A percentile compares a stretch with the other conserved stretches of the same genome.
phyloP scores from a whole-genome alignment of 768 basidiomycete genomes.

The Calocybe indica region DNA sequence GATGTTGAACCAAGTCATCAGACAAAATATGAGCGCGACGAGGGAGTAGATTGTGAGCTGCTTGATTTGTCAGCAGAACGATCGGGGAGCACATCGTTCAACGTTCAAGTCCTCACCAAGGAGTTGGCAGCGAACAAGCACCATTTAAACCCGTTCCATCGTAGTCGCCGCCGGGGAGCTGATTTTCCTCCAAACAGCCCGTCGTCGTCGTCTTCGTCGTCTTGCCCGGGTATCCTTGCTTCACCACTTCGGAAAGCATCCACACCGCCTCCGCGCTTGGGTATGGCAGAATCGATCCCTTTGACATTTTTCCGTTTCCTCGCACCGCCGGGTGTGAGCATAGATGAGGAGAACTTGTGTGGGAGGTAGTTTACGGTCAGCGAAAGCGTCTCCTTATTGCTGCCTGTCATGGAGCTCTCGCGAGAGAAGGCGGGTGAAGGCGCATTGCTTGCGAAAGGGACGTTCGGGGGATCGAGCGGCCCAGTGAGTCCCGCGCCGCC shows the following conservation, averaged over 20 bases:
- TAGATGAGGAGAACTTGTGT: conserved; percentile 48
- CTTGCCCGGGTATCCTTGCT: conserved; percentile 32
- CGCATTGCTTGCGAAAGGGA: conserved; percentile 27
- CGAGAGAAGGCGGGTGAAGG: conserved; percentile 2
- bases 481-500: not conserved
- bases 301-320: conserved; percentile 18
- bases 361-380: conserved; percentile 55
- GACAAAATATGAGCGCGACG: conserved; percentile 51
- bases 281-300: conserved; percentile 27
- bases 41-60: conserved; percentile 55
- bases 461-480: conserved; percentile 30
- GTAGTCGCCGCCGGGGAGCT: conserved; percentile 25
- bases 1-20: conserved; percentile 77
- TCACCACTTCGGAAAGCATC: conserved; percentile 46
- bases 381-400: conserved; percentile 24
- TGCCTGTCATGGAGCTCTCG: not conserved
- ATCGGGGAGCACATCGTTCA: too few relatives aligned
- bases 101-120: conserved; percentile 23
- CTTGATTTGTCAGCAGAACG: not conserved
- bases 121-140: conserved; percentile 61
- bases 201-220: conserved; percentile 37
- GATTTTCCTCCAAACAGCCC: conserved; percentile 26
- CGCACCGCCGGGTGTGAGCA: conserved; percentile 30
- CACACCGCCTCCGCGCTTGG: conserved; percentile 63
- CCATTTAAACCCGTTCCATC: conserved; percentile 89